Percentiles rank a stretch among this genome's conserved stretches.
These are phyloP conservation scores for Pisolithus tinctorius DNA, from an alignment of 768 basidiomycete genomes.

Conservation along the genomic window DNA sequence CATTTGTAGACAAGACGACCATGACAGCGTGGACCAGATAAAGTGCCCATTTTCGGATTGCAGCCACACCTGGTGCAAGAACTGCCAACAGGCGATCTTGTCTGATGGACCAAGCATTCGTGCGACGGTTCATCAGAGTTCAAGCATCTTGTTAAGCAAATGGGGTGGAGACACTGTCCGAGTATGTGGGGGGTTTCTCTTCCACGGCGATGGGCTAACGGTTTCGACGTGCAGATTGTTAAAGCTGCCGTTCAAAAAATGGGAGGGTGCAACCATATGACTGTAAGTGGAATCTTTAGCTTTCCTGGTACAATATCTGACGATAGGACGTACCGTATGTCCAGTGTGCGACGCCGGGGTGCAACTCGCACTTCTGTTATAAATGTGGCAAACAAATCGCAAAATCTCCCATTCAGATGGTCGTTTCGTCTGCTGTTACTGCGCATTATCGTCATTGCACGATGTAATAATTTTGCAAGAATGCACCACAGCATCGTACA, in stretches of 20 bases:
- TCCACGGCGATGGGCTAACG: neutral
- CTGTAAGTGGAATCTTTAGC: conserved; percentile 29
- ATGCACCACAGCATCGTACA: neutral
- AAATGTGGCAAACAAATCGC: conserved; percentile 43
- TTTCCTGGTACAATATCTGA: neutral
- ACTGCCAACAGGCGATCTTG: conserved; percentile 37
- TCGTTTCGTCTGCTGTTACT: conserved; percentile 26
- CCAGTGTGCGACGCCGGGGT: conserved; percentile 47
- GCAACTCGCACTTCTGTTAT: conserved; percentile 54
- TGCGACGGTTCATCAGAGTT: conserved; percentile 55
- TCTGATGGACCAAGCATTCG: conserved; percentile 35
- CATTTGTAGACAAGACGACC: conserved; percentile 47
- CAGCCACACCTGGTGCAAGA: conserved; percentile 51
- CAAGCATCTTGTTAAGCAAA: conserved; percentile 37
- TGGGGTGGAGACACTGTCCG: conserved; percentile 61
- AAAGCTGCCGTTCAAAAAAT: conserved; percentile 44
- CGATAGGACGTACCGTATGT: neutral
- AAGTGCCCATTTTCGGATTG: conserved; percentile 46
- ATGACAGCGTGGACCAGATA: conserved; percentile 34
- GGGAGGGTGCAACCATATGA: conserved; percentile 56
- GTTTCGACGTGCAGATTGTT: conserved; percentile 25
- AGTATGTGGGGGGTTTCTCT: conserved; percentile 26
- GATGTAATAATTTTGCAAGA: conserved; percentile 13
- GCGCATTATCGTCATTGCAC: conserved; percentile 29
- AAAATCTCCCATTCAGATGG: conserved; percentile 23